Base-by-base conservation (phyloP, 2,329 filamentous ascomycete species). In the Emergomyces orientalis region DNA sequence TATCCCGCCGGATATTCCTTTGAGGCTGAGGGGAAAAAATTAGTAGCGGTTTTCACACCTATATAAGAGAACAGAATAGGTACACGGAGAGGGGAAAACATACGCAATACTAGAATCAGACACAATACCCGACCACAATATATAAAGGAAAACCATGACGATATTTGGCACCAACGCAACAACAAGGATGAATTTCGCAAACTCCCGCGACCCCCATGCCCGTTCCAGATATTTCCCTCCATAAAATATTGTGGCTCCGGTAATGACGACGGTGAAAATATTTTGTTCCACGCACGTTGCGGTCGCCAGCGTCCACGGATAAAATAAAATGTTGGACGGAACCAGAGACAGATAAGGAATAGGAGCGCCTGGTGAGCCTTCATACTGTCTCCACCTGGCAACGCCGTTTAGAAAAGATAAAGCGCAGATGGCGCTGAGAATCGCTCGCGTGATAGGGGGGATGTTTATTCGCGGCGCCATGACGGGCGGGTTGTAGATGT, bases 221-320 rank as follows among this genome's bases (percentile, higher is more conserved):
- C 94, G 84, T 82, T 99, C 94, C 27, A 99, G 84, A 75, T 99
- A 99, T 70, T 91, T 86, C 11, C 94, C 94, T 62, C 93, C 93
- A 78, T 96, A 90, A 76, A 92, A 96, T 61, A 97, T 78, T 0
- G 92, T 92, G 52, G 87, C 79, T 34, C 83, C 87, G 57, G 90
- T 91, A 63, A 96, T 85, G 32, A 85, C 78, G 52, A 97, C 81
- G 13, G 91, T 96, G 71, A 96, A 89, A 69, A 97, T 81, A 75
- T 97, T 97, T 76, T 90, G 89, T 79, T 99, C 94, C 58, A 97
- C 91, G 63, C 97, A 83, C 0, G 91, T 90, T 1, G 91, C 88
- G 2, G 90, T 89, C 62, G 95, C 70, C 67, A 96, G 88, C 0
- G 91, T 95, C 94, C 94, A 99, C 0, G 94, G 94, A 73, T 96